Conservation (phyloP, 2,329 filamentous ascomycete species). For the Venturia asperata region DNA sequence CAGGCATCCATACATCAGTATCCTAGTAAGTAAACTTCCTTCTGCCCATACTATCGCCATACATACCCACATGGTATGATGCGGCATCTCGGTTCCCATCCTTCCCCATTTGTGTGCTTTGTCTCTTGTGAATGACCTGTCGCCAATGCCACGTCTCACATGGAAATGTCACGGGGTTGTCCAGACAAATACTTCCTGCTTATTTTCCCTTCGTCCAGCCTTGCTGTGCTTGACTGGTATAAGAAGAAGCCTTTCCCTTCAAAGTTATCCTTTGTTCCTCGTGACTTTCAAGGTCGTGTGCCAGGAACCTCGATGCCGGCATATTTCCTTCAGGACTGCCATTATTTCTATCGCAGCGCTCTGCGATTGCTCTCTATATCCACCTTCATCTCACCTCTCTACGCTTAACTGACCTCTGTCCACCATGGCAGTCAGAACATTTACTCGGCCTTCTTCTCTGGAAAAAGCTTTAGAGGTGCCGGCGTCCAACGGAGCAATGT, state of each 20-base stretch:
- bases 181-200: neutral
- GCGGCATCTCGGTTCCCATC: neutral
- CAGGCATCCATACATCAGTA: slow-evolving; percentile 3
- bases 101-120: neutral
- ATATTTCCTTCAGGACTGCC: slow-evolving; percentile 78
- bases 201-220: slow-evolving; percentile 18
- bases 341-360: slow-evolving; percentile 88
- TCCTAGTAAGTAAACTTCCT: slow-evolving; percentile 9
- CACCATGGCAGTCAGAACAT: slow-evolving; percentile 60
- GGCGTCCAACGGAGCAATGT: slow-evolving; percentile 31
- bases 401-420: slow-evolving; percentile 53
- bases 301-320: slow-evolving; percentile 59
- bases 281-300: slow-evolving; percentile 6
- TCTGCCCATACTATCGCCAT: neutral
- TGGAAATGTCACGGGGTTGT: neutral
- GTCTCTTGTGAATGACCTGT: neutral
- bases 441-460: slow-evolving; percentile 64
- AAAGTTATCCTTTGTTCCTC: neutral
- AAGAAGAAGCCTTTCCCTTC: neutral
- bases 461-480: slow-evolving; percentile 56
- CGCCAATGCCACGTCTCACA: slow-evolving; percentile 11
- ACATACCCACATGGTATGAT: neutral
- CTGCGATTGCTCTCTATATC: slow-evolving; percentile 77
- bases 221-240: neutral
- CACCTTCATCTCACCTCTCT: slow-evolving; percentile 70